Conservation (phyloP, 139 green algal genomes). For the Chlorella ohadii region DNA sequence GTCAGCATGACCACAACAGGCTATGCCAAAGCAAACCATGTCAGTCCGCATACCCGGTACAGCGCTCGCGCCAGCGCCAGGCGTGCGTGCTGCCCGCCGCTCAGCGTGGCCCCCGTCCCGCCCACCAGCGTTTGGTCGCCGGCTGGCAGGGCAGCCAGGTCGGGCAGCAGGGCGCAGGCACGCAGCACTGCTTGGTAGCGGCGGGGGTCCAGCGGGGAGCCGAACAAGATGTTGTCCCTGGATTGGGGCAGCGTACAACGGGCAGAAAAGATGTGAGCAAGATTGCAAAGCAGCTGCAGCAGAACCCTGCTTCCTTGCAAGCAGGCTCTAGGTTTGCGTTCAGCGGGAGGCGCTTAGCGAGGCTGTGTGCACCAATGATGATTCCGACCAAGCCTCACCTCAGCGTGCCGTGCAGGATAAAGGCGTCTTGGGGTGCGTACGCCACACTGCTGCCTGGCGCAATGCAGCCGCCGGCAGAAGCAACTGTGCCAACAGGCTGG, state of each 20-base stretch:
- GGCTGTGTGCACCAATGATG: too few relatives aligned
- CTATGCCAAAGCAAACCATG: too few relatives aligned
- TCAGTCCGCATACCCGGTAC: conserved; percentile 58
- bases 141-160: conserved; percentile 60
- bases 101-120: conserved; percentile 61
- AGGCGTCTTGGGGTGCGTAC: conserved; percentile 75
- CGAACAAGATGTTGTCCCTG: conserved; percentile 60
- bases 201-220: conserved; percentile 34
- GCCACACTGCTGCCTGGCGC: conserved; percentile 31
- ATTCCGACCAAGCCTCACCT: too few relatives aligned
- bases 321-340: too few relatives aligned
- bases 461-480: background rate
- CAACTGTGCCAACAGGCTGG: background rate
- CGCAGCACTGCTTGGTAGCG: conserved; percentile 67
- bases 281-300: too few relatives aligned
- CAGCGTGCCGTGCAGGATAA: conserved; percentile 66
- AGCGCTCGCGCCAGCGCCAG: conserved; percentile 72
- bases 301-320: too few relatives aligned
- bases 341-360: too few relatives aligned
- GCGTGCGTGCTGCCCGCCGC: conserved; percentile 64
- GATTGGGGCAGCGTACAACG: background rate
- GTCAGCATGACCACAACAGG: too few relatives aligned
- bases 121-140: conserved; percentile 69
- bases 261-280: too few relatives aligned
- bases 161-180: conserved; percentile 64